Percentiles rank a stretch among this genome's conserved stretches.
Evolutionary conservation across 1,284 basidiomycete species (phyloP).

Genomic region (Omphalotus olearius): DNA sequence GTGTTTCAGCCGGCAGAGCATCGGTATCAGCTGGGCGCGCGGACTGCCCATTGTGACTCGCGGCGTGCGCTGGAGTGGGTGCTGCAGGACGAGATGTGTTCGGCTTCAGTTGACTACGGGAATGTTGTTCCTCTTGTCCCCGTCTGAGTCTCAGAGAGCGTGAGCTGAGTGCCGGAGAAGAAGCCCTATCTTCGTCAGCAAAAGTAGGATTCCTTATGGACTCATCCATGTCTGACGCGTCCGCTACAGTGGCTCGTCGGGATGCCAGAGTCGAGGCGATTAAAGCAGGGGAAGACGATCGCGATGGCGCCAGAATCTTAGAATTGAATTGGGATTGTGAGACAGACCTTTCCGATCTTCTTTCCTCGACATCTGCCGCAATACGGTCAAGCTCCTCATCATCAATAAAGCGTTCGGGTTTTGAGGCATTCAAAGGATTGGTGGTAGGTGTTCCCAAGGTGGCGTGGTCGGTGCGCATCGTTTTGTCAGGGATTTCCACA

Average conservation of each 20-base stretch:
- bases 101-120: background rate
- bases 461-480: constrained; percentile 45
- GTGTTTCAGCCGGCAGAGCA: constrained; percentile 36
- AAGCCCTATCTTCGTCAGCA: background rate
- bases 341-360: constrained; percentile 32
- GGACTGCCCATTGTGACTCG: constrained; percentile 11
- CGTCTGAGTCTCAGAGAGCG: constrained; percentile 1
- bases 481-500: constrained; percentile 27
- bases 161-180: constrained; percentile 10
- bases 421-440: constrained; percentile 9
- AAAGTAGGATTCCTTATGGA: constrained; percentile 1
- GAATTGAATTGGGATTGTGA: constrained; percentile 14
- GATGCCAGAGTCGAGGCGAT: background rate
- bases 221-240: constrained; percentile 1
- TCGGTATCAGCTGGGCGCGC: constrained; percentile 1
- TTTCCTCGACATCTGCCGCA: constrained; percentile 53
- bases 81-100: constrained; percentile 25
- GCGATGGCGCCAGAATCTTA: constrained; percentile 8
- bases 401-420: constrained; percentile 36
- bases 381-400: constrained; percentile 50
- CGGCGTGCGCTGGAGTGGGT: constrained; percentile 31
- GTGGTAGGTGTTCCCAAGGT: constrained; percentile 30
- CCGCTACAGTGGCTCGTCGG: constrained; percentile 1
- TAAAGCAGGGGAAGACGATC: constrained; percentile 8
- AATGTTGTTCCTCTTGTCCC: background rate